phyloP scores from a whole-genome alignment of 192 early-diverging fungal species.

The Gorgonomyces haynaldii region DNA sequence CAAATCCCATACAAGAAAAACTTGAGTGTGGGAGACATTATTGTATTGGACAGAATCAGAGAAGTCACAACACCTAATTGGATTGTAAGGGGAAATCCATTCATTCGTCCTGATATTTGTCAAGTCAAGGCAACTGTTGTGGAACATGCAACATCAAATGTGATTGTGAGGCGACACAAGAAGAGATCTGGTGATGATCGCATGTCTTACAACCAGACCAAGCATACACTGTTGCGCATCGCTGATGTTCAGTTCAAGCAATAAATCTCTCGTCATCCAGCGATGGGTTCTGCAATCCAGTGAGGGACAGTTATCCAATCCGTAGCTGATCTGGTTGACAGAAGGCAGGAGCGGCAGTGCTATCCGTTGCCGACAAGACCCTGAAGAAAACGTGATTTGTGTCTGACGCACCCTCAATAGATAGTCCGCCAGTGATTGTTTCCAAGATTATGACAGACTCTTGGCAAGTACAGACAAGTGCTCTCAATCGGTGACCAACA shows the following conservation, averaged over 20 bases:
- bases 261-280: no score
- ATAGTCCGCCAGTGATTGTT: no score
- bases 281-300: no score
- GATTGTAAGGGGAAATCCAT: slow-evolving; percentile 76
- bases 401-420: no score
- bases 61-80: slow-evolving; percentile 79
- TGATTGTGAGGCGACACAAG: slow-evolving; percentile 21
- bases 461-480: no score
- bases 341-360: no score
- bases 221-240: slow-evolving; percentile 36
- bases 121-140: slow-evolving; percentile 75
- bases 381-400: no score
- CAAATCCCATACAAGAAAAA: slow-evolving; percentile 73
- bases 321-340: no score
- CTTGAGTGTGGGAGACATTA: slow-evolving; percentile 73
- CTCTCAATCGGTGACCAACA: no score
- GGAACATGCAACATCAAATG: slow-evolving; percentile 59
- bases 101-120: slow-evolving; percentile 59
- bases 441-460: no score
- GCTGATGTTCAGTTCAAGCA: slow-evolving; percentile 30
- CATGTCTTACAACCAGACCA: slow-evolving; percentile 20
- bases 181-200: slow-evolving; percentile 23
- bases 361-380: no score
- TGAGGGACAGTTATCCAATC: no score
- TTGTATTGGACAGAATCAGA: slow-evolving; percentile 72